These are phyloP conservation scores for Pistacia vera DNA, from an alignment of 345 rosid species.

Conservation along the genomic window DNA sequence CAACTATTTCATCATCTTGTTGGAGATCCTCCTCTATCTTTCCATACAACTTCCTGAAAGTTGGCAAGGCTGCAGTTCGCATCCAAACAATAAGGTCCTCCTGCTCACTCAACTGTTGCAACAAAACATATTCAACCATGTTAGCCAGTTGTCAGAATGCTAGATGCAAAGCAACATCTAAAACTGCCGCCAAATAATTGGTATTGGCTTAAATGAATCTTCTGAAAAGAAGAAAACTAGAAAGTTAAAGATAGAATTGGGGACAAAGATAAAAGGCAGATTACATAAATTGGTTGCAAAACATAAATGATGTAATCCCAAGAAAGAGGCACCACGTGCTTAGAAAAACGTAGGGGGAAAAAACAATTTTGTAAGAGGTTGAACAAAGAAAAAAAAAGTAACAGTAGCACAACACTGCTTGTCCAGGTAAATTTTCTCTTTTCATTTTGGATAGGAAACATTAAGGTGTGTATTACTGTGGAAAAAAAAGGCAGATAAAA, in stretches of 20 bases:
- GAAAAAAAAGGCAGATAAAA: not conserved
- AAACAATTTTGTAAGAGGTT: not conserved
- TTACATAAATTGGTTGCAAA: not conserved
- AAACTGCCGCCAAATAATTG: not conserved
- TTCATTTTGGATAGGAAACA: too few relatives aligned
- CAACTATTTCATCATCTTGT: constrained; percentile 50
- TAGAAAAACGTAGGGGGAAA: not conserved
- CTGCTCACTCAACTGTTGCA: constrained; percentile 80
- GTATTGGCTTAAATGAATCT: not conserved
- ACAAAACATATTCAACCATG: constrained; percentile 14
- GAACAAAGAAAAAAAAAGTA: not conserved
- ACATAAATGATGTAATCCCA: not conserved
- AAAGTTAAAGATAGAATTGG: not conserved
- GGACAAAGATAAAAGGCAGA: not conserved
- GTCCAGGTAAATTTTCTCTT: not conserved
- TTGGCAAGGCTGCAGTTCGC: constrained; percentile 99
- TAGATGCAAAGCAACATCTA: constrained; percentile 1
- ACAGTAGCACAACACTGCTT: not conserved
- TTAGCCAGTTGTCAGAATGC: constrained; percentile 17
- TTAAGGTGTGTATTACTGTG: too few relatives aligned
- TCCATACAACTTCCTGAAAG: constrained; percentile 94
- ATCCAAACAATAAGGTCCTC: constrained; percentile 98
- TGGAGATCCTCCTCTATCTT: constrained; percentile 85
- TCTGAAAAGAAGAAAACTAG: not conserved
- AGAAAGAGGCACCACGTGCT: not conserved